Evolutionary conservation across 352 stramenopile species (phyloP).

Genomic region (Globisporangium megalacanthum): DNA sequence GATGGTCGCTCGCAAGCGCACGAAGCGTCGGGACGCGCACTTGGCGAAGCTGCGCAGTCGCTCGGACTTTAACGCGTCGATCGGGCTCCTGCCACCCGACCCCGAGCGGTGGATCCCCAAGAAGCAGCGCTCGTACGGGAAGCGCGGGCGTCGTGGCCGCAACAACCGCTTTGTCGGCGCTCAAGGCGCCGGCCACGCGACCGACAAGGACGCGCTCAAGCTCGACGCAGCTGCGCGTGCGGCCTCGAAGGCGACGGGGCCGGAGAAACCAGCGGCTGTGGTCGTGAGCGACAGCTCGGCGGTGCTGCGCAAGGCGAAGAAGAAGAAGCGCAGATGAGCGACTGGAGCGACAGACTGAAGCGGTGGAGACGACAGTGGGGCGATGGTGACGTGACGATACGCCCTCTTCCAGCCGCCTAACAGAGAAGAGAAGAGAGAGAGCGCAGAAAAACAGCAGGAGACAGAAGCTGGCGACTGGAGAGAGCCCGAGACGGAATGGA

Average conservation of each 20-base stretch:
- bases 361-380: too few species aligned
- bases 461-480: too few species aligned
- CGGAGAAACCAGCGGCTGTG: constrained; percentile 48
- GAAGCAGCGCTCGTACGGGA: constrained; percentile 77
- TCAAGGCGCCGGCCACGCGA: constrained; percentile 71
- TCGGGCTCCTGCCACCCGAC: constrained; percentile 70
- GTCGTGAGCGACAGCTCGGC: constrained; percentile 51
- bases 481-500: too few species aligned
- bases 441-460: too few species aligned
- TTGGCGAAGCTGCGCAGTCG: constrained; percentile 52
- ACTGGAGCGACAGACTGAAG: too few species aligned
- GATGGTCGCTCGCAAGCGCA: constrained; percentile 62
- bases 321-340: constrained; percentile 82
- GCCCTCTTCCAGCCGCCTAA: too few species aligned
- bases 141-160: constrained; percentile 63
- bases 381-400: too few species aligned
- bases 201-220: constrained; percentile 77
- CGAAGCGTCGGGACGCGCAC: constrained; percentile 59
- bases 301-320: constrained; percentile 78
- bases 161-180: constrained; percentile 77
- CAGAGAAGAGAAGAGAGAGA: too few species aligned
- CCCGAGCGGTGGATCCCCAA: constrained; percentile 83
- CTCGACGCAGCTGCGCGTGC: constrained; percentile 74
- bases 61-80: constrained; percentile 71
- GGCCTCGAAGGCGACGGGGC: constrained; percentile 50